Evolutionary conservation across 768 basidiomycete genomes (phyloP), one percentile per base, ranked within the genome.

Genomic region (Podaxis sp.): DNA sequence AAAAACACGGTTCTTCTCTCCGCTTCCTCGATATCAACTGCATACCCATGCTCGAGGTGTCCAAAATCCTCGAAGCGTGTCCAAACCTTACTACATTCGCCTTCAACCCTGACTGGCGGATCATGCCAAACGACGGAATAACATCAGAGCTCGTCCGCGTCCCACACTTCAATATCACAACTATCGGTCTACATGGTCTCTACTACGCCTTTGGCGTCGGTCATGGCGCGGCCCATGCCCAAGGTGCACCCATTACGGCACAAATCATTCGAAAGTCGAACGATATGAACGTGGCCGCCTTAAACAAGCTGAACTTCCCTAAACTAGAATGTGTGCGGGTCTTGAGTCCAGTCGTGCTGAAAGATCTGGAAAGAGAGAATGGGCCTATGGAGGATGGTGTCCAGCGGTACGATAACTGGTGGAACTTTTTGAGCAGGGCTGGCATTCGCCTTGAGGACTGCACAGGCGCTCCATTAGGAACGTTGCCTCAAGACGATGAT

Each of bases 91-190:
- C 72, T 20, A 82, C 85, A 0, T 85, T 93, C 70, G 80, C 82
- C 24, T 91, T 93, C 76, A 92, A 91, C 69, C 84, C 81, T 28
- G 91, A 93, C 70, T 91, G 91, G 90, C 81, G 82, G 12, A 72
- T 88, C 49, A 68, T 69, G 55, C 75, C 74, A 49, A 73, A 77
- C 55, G 68, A 69, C 53, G 70, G 74, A 41, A 66, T 64, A 24
- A 74, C 71, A 64, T 78, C 75, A 63, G 69, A 73, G 33, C 72
- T 88, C 8, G 80, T 81, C 10, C 76, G 78, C 59, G 76, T 75
- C 10, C 87, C 89, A 2, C 90, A 88, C 64, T 69, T 73, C 10
- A 81, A 81, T 46, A 82, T 92, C 64, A 79, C 71, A 0, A 81
- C 83, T 41, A 83, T 92, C 33, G 90, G 90, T 0, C 78, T 90